Percentiles rank a stretch among this genome's conserved stretches.
phyloP scores from a whole-genome alignment of 2,329 filamentous ascomycete species.

The Neodidymelliopsis sp. region DNA sequence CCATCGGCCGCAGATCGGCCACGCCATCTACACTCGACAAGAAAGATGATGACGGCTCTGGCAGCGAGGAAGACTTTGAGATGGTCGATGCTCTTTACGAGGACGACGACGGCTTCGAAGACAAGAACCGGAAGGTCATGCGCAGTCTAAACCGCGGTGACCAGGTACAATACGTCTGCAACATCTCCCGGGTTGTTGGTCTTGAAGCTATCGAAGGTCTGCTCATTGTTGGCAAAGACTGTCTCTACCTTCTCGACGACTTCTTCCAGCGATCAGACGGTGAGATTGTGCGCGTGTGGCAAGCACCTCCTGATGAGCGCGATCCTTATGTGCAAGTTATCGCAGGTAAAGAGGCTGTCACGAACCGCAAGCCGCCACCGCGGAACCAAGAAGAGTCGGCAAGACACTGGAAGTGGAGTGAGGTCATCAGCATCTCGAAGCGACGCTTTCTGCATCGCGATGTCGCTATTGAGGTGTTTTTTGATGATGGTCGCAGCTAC shows the following conservation, averaged over 20 bases:
- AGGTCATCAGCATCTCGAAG: constrained; percentile 95
- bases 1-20: constrained; percentile 28
- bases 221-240: constrained; percentile 89
- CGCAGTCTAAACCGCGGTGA: constrained; percentile 89
- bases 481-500: constrained; percentile 95
- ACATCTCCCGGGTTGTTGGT: constrained; percentile 92
- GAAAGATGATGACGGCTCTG: constrained; percentile 45
- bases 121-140: constrained; percentile 99
- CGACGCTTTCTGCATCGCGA: constrained; percentile 94
- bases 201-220: constrained; percentile 94
- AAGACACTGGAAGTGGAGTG: constrained; percentile 90
- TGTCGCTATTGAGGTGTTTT: constrained; percentile 96
- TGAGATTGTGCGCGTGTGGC: constrained; percentile 96
- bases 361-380: constrained; percentile 49
- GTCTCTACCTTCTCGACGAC: constrained; percentile 93
- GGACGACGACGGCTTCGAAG: constrained; percentile 85
- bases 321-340: constrained; percentile 97
- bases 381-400: constrained; percentile 70
- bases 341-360: constrained; percentile 73
- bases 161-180: constrained; percentile 91
- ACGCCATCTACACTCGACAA: constrained; percentile 32
- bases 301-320: constrained; percentile 89
- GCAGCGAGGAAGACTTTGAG: constrained; percentile 89
- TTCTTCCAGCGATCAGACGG: constrained; percentile 95
- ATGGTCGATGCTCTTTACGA: constrained; percentile 93